phyloP scores from a whole-genome alignment of 2,329 filamentous ascomycete species.

The Talaromyces atroroseus region DNA sequence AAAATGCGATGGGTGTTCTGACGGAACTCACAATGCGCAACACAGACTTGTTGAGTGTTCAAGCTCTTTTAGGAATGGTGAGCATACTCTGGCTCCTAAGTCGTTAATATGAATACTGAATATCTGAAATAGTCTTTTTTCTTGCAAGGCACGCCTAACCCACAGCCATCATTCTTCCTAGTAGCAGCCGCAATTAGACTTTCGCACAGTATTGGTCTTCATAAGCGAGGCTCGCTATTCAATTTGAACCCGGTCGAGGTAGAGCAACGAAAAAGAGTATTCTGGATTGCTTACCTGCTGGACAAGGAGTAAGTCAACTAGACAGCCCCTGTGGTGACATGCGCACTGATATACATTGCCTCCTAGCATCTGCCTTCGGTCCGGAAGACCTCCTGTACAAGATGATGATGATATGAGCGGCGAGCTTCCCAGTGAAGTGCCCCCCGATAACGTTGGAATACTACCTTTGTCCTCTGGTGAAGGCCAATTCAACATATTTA shows the following conservation, averaged over 20 bases:
- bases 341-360: constrained; percentile 15
- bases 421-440: constrained; percentile 85
- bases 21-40: constrained; percentile 93
- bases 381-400: constrained; percentile 65
- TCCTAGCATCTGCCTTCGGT: constrained; percentile 59
- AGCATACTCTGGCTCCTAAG: constrained; percentile 15
- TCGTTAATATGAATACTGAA: constrained; percentile 12
- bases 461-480: constrained; percentile 85
- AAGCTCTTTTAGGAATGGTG: constrained; percentile 85
- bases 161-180: constrained; percentile 86
- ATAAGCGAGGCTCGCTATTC: constrained; percentile 88
- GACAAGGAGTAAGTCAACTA: constrained; percentile 57
- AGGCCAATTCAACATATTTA: constrained; percentile 90
- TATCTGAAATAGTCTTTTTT: constrained; percentile 62
- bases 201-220: constrained; percentile 88
- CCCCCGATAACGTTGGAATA: constrained; percentile 87
- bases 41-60: constrained; percentile 88
- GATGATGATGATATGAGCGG: constrained; percentile 90
- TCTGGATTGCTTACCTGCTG: constrained; percentile 70
- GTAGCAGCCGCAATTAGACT: constrained; percentile 85
- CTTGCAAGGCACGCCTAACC: constrained; percentile 92
- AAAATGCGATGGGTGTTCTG: constrained; percentile 92
- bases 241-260: constrained; percentile 90
- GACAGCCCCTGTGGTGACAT: neutral
- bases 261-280: constrained; percentile 77